Conservation (phyloP, 768 basidiomycete species). For the Botryobasidium botryosum region DNA sequence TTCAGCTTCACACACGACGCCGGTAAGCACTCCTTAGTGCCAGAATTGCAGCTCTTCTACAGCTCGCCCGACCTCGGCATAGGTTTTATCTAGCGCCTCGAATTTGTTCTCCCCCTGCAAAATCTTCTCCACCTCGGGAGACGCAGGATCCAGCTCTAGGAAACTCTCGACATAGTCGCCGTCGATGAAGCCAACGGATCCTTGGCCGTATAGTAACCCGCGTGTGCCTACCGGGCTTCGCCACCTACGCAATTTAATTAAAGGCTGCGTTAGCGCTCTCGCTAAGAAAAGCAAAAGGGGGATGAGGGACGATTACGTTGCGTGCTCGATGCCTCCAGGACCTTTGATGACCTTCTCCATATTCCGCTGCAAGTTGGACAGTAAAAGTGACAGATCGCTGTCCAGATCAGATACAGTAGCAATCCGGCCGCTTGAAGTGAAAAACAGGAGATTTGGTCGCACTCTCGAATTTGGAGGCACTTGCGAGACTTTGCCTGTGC, state of each 20-base stretch:
- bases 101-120: slow-evolving; percentile 39
- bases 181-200: slow-evolving; percentile 67
- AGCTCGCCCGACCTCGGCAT: slow-evolving; percentile 24
- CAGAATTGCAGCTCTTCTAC: slow-evolving; percentile 29
- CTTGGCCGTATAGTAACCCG: slow-evolving; percentile 35
- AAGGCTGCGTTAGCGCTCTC: too few species aligned
- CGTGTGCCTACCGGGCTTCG: slow-evolving; percentile 44
- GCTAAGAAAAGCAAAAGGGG: neutral
- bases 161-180: slow-evolving; percentile 71
- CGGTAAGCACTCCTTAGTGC: too few species aligned
- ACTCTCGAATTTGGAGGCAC: slow-evolving; percentile 27
- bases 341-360: slow-evolving; percentile 36
- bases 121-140: slow-evolving; percentile 28
- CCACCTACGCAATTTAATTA: slow-evolving; percentile 29
- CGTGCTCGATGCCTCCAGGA: slow-evolving; percentile 41
- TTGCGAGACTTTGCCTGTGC: slow-evolving; percentile 17
- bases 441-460: slow-evolving; percentile 47
- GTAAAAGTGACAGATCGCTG: slow-evolving; percentile 34
- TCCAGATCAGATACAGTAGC: slow-evolving; percentile 49
- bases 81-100: slow-evolving; percentile 35
- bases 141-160: slow-evolving; percentile 30
- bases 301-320: slow-evolving; percentile 29
- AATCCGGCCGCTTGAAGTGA: slow-evolving; percentile 65
- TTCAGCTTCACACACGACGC: too few species aligned
- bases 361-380: slow-evolving; percentile 64